Conservation (phyloP, 257 asterid species). For the Ligustrum vulgare region DNA sequence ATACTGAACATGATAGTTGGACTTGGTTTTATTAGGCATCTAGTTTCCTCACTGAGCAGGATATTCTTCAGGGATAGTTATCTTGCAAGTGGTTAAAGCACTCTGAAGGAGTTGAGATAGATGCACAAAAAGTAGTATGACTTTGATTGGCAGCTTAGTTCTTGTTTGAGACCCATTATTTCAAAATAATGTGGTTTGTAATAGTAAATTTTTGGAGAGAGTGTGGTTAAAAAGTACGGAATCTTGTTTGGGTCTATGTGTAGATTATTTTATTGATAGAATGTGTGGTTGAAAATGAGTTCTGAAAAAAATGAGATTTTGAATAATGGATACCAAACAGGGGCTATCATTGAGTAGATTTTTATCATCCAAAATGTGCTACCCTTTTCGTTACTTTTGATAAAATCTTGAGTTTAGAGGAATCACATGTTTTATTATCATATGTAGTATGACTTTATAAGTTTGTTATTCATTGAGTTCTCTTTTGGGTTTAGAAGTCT, state of each 20-base stretch:
- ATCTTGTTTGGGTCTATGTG: too few relatives aligned
- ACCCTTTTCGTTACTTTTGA: not conserved
- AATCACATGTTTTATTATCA: not conserved
- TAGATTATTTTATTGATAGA: too few relatives aligned
- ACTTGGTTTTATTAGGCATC: not conserved
- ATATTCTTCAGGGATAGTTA: constrained; percentile 5
- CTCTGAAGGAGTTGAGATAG: constrained; percentile 9
- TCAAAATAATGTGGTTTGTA: too few relatives aligned
- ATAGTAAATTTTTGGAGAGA: too few relatives aligned
- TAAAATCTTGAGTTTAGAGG: not conserved
- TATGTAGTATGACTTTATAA: not conserved
- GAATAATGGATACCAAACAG: too few relatives aligned
- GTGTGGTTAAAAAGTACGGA: too few relatives aligned
- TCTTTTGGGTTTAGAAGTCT: not conserved
- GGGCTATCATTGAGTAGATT: not conserved
- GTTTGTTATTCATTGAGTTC: not conserved
- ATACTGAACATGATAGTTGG: not conserved
- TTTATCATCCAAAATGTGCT: not conserved
- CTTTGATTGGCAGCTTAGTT: not conserved
- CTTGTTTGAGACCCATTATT: too few relatives aligned
- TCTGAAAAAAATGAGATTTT: too few relatives aligned
- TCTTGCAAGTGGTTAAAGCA: constrained; percentile 6
- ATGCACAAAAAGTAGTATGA: not conserved
- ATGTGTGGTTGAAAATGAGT: too few relatives aligned
- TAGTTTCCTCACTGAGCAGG: not conserved